Percentiles rank a stretch among this genome's conserved stretches.
phyloP scores from a whole-genome alignment of 2,329 filamentous ascomycete species.

The Pseudogymnoascus verrucosus region DNA sequence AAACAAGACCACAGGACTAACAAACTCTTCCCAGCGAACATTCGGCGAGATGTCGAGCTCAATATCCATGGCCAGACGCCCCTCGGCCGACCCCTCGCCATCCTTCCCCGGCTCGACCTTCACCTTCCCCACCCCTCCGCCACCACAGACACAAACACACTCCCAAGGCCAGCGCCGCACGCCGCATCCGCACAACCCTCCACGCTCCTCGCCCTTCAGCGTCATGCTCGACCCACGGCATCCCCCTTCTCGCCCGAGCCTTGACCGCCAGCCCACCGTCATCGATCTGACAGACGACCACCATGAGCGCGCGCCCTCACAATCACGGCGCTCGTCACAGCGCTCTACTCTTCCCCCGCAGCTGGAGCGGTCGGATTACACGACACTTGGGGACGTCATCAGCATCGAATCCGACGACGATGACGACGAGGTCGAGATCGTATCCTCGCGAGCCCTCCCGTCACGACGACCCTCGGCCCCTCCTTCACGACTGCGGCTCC shows the following conservation, averaged over 20 bases:
- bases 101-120: not conserved
- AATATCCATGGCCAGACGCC: constrained; percentile 2
- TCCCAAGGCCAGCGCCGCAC: not conserved
- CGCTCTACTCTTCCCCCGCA: not conserved
- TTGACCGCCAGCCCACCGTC: constrained; percentile 5
- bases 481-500: not conserved
- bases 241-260: not conserved
- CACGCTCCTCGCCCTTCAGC: constrained; percentile 4
- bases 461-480: constrained; percentile 1
- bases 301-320: constrained; percentile 1
- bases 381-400: not conserved
- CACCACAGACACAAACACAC: not conserved
- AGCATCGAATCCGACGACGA: constrained; percentile 2
- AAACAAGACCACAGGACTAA: not conserved
- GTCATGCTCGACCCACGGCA: not conserved
- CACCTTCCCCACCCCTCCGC: not conserved
- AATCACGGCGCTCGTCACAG: constrained; percentile 4
- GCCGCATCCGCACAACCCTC: constrained; percentile 1
- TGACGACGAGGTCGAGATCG: constrained; percentile 2
- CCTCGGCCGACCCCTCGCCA: not conserved
- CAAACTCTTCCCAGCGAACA: not conserved
- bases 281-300: constrained; percentile 7
- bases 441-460: not conserved
- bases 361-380: constrained; percentile 1
- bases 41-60: constrained; percentile 6